Base-by-base conservation (phyloP, 139 green algal genomes). In the Micractinium sp. region DNA sequence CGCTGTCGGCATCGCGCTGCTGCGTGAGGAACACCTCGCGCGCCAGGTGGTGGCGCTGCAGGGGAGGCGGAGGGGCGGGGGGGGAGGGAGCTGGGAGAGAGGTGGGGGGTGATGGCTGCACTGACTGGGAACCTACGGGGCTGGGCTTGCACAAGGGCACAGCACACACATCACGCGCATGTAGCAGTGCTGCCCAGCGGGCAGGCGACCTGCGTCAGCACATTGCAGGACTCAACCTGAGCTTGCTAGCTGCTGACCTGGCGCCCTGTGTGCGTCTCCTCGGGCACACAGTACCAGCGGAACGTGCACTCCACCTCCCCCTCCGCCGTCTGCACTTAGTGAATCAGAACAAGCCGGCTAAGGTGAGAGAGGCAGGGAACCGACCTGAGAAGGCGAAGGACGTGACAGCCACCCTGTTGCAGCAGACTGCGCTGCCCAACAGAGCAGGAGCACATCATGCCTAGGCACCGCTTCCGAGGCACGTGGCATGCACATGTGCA, bases 201-300 rank as follows among this genome's bases (percentile, higher is more conserved):
- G 47, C 47, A 56, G 9, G 47, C 47, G 47, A 16, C 47, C 47
- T 5, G 36, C n/a, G 2, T 29, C n/a, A 29, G 12, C 56, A 20
- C 7, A 12, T 38, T 38, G 78, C 41, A 36, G 1, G 33, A 60
- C 7, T 29, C 77, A 56, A 19, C 77, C 36, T 47, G 23, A 16
- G 2, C 2, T 16, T 20, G 19, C 71, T 18, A 35, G 29, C 27
- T 87, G 82, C 71, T 53, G 71, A 95, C 93, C 94, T 94, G 91
- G 18, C 97, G 92, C 20, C 97, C 97, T 20, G 91, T 77, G 92
- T 97, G 92, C 4, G 97, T 99, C 19, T 98, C 94, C 93, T 99
- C 95, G 0, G 97, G 97, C 75, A 91, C 85, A 31, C 89, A 71
- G 92, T 95, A 99, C 94, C 97, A 99, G 71, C 94, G 93, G 69